A percentile compares a stretch with the other conserved stretches of the same genome.
Conservation (phyloP, 2,329 filamentous ascomycete species). For the Ophiobolus disseminans region DNA sequence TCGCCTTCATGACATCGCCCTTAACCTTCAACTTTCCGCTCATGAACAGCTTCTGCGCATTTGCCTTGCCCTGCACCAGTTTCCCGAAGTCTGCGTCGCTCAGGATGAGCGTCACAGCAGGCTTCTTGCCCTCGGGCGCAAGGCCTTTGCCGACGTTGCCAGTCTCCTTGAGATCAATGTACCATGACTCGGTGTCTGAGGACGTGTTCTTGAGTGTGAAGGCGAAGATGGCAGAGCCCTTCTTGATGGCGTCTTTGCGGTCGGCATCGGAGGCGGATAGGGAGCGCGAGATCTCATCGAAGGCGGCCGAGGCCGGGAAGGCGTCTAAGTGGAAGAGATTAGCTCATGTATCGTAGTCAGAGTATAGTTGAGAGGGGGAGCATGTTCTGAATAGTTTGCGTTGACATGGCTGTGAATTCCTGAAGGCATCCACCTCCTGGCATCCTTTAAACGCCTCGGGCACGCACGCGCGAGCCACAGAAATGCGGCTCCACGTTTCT, state of each 20-base stretch:
- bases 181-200: constrained; percentile 84
- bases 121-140: constrained; percentile 73
- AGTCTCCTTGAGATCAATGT: constrained; percentile 92
- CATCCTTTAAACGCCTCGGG: no score
- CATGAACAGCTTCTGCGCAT: constrained; percentile 97
- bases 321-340: constrained; percentile 51
- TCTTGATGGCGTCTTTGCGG: constrained; percentile 86
- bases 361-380: no score
- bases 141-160: constrained; percentile 81
- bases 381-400: no score
- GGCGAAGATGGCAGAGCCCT: constrained; percentile 84
- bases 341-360: not conserved
- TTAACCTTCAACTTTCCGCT: constrained; percentile 97
- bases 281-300: constrained; percentile 81
- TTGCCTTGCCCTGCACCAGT: constrained; percentile 85
- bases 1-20: constrained; percentile 98
- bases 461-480: no score
- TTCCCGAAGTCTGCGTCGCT: constrained; percentile 86
- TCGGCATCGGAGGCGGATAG: constrained; percentile 74
- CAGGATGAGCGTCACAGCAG: constrained; percentile 84
- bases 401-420: no score
- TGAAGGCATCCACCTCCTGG: no score
- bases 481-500: no score
- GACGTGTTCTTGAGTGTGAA: constrained; percentile 90
- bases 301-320: constrained; percentile 89